Evolutionary conservation across 192 early-diverging fungal species (phyloP), one percentile per base, ranked within the genome.

Genomic region (Cetraspora pellucida): DNA sequence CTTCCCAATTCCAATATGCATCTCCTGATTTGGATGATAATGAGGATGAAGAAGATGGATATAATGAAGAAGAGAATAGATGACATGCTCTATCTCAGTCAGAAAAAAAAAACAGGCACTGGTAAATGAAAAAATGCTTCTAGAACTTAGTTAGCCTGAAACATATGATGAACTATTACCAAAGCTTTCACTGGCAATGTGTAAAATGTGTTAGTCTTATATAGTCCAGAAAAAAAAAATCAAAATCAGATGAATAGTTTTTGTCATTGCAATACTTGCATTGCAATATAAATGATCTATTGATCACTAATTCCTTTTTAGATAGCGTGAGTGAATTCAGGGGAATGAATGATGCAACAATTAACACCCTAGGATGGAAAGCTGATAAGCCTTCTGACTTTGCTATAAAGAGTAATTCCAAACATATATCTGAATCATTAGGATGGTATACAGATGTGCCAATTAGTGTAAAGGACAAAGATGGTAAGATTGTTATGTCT

Each of bases 61-160:
- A 44, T 67, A 4, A 67, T 43, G 17, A 67, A 25, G 65, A 8
- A 46, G 17, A 67, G 2, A 46, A 67, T 67, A 43, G 11, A 14
- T 66, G 31, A 10, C 45, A 44, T 13, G 43, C 19, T 46, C 21
- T 43, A 43, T 30, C 9, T 9, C 31, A 14, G n/a, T n/a, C n/a
- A 65, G 43, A 25, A 67, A 67, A 67, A 67, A 67, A 67, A 67
- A 67, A 46, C 7, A 21, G 44, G 17, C 23, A 21, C 45, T n/a
- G 4, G 16, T 44, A n/a, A n/a, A n/a, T n/a, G n/a, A n/a, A n/a
- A n/a, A n/a, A n/a, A n/a, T n/a, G n/a, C n/a, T n/a, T n/a, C n/a
- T n/a, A 47, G 45, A 25, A 47, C 0, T 9, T 10, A 68, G 28
- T 17, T 17, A 21, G 8, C 45, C 66, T 45, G 46, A 68, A 68